Percentiles rank a stretch among this genome's conserved stretches.
These are phyloP conservation scores for Dryadomyces sulphureus DNA, from an alignment of 2,329 filamentous ascomycete species.

Conservation along the genomic window DNA sequence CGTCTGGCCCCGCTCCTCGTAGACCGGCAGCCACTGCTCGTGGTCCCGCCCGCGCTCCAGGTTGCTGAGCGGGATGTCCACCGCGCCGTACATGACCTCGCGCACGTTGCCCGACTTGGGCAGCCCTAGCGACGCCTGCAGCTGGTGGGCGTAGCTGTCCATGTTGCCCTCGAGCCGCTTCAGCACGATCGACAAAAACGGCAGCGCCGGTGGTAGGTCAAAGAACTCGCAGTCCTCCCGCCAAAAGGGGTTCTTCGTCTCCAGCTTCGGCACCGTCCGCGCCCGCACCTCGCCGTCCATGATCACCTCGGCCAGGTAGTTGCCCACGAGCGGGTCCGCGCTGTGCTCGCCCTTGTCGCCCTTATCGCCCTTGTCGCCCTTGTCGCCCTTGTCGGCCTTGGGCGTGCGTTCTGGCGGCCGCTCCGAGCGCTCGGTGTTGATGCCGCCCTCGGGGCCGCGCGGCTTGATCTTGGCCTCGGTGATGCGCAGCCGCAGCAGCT, in stretches of 20 bases:
- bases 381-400: slow-evolving; percentile 8
- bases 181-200: slow-evolving; percentile 54
- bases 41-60: slow-evolving; percentile 62
- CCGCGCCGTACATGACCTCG: slow-evolving; percentile 48
- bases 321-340: slow-evolving; percentile 38
- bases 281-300: slow-evolving; percentile 68
- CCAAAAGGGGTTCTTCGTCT: slow-evolving; percentile 67
- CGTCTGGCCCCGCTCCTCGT: slow-evolving; percentile 59
- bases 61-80: slow-evolving; percentile 72
- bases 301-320: slow-evolving; percentile 67
- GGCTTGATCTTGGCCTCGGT: slow-evolving; percentile 47
- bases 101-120: slow-evolving; percentile 26
- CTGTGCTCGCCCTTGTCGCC: slow-evolving; percentile 17
- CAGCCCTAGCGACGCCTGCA: slow-evolving; percentile 27
- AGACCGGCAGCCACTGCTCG: slow-evolving; percentile 78
- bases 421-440: slow-evolving; percentile 15
- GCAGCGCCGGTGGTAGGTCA: slow-evolving; percentile 55
- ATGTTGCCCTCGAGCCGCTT: slow-evolving; percentile 45
- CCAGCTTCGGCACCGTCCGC: slow-evolving; percentile 56
- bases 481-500: slow-evolving; percentile 41
- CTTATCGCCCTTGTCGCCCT: slow-evolving; percentile 8
- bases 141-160: slow-evolving; percentile 29
- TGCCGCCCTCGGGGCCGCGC: slow-evolving; percentile 10
- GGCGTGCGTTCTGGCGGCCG: too few relatives aligned
- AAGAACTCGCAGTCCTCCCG: slow-evolving; percentile 65